phyloP scores from a whole-genome alignment of 208 protist species.

The Lotmaria passim region DNA sequence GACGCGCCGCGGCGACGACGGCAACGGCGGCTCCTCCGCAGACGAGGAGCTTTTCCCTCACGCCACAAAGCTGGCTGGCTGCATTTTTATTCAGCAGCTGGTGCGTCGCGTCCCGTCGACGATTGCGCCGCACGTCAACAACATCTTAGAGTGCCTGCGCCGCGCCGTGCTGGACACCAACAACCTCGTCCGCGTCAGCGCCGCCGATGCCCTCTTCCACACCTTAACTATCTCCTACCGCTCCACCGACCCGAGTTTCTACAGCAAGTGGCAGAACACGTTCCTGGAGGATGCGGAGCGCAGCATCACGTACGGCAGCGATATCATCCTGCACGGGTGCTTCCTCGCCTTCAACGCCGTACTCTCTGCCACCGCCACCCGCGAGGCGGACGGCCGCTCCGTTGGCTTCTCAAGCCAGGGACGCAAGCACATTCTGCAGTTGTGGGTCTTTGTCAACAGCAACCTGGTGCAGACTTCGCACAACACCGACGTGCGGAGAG shows the following conservation, averaged over 20 bases:
- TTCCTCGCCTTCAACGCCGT: constrained; percentile 77
- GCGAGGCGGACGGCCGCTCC: constrained; percentile 37
- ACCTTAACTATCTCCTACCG: constrained; percentile 70
- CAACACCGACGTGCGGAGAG: constrained; percentile 43
- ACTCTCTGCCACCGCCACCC: constrained; percentile 56
- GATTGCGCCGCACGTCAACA: constrained; percentile 53
- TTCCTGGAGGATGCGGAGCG: constrained; percentile 63
- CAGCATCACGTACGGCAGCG: constrained; percentile 42
- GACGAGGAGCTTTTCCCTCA: constrained; percentile 32
- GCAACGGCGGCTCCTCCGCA: not conserved
- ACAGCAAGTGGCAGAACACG: constrained; percentile 65
- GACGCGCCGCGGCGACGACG: not conserved
- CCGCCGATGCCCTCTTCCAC: constrained; percentile 56
- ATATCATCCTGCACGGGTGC: constrained; percentile 58
- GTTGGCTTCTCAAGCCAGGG: constrained; percentile 53
- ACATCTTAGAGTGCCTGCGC: constrained; percentile 69
- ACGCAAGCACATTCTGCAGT: constrained; percentile 43
- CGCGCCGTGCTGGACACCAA: constrained; percentile 53
- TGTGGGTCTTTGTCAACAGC: constrained; percentile 67
- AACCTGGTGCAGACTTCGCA: constrained; percentile 37
- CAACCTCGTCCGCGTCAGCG: constrained; percentile 42
- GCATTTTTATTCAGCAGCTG: constrained; percentile 79
- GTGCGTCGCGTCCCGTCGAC: constrained; percentile 68
- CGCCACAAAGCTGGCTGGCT: constrained; percentile 67
- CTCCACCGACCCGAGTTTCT: constrained; percentile 52